Evolutionary conservation across 495 filamentous ascomycete genomes (phyloP).

Genomic region (Acidomyces sp.): DNA sequence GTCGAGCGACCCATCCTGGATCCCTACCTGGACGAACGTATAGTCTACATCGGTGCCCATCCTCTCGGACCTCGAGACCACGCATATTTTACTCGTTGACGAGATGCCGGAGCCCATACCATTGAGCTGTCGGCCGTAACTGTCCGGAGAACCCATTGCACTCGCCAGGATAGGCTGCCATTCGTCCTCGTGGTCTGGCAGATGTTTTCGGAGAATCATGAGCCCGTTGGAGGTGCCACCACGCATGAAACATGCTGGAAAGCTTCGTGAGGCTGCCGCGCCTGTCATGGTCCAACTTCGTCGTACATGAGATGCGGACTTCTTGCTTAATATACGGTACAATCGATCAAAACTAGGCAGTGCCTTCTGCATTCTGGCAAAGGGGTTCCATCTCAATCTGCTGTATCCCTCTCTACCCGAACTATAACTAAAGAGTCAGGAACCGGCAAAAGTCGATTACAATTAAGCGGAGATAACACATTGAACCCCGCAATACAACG

Average conservation of each 20-base stretch:
- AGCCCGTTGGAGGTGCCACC: constrained; percentile 61
- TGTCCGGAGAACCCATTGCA: constrained; percentile 56
- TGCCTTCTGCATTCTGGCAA: no score
- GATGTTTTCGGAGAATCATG: constrained; percentile 41
- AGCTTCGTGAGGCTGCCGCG: not conserved
- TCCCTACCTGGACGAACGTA: constrained; percentile 56
- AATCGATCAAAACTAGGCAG: no score
- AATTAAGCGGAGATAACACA: no score
- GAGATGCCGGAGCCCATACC: constrained; percentile 60
- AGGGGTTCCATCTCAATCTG: no score
- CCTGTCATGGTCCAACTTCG: no score
- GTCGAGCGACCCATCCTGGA: constrained; percentile 46
- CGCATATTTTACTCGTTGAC: constrained; percentile 57
- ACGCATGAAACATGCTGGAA: constrained; percentile 51
- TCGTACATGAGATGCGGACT: no score
- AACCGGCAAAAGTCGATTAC: no score
- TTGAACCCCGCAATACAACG: no score
- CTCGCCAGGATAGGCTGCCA: constrained; percentile 49
- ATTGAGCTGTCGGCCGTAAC: constrained; percentile 55
- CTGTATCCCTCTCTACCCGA: no score
- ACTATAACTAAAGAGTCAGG: no score
- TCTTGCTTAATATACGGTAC: no score
- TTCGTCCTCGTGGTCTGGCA: constrained; percentile 34
- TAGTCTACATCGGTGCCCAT: constrained; percentile 53
- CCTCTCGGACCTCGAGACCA: constrained; percentile 39